phyloP scores from a whole-genome alignment of 441 rosid genomes.

The Populus hybrid region DNA sequence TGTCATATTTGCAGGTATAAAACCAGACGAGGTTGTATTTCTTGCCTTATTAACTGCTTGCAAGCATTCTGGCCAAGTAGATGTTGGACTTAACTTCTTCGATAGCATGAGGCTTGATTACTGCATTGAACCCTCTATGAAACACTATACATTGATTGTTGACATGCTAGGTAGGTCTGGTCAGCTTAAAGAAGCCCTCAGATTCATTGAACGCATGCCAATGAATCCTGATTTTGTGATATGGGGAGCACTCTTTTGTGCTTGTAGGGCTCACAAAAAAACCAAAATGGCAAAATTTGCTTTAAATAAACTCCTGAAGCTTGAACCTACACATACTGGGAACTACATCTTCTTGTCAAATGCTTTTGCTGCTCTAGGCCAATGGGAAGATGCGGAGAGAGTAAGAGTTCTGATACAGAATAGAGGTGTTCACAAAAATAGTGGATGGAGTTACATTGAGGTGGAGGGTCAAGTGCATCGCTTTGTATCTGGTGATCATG shows the following conservation, averaged over 20 bases:
- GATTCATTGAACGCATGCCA: slow-evolving; percentile 49
- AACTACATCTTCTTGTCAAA: slow-evolving; percentile 54
- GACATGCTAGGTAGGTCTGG: slow-evolving; percentile 66
- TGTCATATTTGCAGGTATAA: slow-evolving; percentile 43
- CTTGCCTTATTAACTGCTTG: slow-evolving; percentile 58
- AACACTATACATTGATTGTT: slow-evolving; percentile 54
- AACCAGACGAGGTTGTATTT: slow-evolving; percentile 60
- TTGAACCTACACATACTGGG: slow-evolving; percentile 54
- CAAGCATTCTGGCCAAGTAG: slow-evolving; percentile 48
- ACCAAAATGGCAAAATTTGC: slow-evolving; percentile 42
- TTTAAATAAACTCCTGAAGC: slow-evolving; percentile 39
- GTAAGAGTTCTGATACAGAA: slow-evolving; percentile 33
- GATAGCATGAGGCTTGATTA: slow-evolving; percentile 66
- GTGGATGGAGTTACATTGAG: slow-evolving; percentile 59
- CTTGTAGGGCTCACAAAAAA: slow-evolving; percentile 55
- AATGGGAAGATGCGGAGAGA: slow-evolving; percentile 43
- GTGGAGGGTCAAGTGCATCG: slow-evolving; percentile 45
- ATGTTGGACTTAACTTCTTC: slow-evolving; percentile 55
- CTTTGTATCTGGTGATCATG: slow-evolving; percentile 48
- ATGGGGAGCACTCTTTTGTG: slow-evolving; percentile 61
- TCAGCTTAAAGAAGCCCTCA: slow-evolving; percentile 44
- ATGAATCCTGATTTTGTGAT: slow-evolving; percentile 52
- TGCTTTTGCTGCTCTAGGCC: slow-evolving; percentile 39
- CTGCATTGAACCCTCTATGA: slow-evolving; percentile 53
- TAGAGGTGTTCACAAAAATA: slow-evolving; percentile 36